These are phyloP conservation scores for Teunomyces tritomae DNA, from an alignment of 805 yeast species.

Conservation along the genomic window DNA sequence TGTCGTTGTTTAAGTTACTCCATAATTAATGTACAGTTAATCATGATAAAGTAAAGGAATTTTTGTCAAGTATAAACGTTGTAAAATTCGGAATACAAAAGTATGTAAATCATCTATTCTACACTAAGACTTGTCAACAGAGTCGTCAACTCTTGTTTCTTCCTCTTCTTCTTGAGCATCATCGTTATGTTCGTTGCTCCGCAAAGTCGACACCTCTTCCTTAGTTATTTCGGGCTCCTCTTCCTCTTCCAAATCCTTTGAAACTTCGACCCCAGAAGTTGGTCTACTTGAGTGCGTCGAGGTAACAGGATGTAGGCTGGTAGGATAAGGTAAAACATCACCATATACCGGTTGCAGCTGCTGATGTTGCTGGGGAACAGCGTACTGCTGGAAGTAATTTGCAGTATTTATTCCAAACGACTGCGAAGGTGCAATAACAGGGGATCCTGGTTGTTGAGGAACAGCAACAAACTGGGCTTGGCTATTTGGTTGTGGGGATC, in stretches of 20 bases:
- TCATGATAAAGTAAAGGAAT: neutral
- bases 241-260: neutral
- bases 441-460: constrained; percentile 6
- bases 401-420: constrained; percentile 14
- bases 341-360: constrained; percentile 5
- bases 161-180: neutral
- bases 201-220: constrained; percentile 14
- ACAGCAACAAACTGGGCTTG: constrained; percentile 11
- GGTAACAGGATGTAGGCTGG: constrained; percentile 10
- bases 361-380: constrained; percentile 9
- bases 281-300: constrained; percentile 3
- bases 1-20: constrained; percentile 85
- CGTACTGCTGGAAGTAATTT: constrained; percentile 16
- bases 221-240: neutral
- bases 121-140: constrained; percentile 1
- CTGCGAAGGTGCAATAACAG: constrained; percentile 5
- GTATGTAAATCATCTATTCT: neutral
- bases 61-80: neutral
- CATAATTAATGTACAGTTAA: constrained; percentile 1
- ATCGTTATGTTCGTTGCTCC: constrained; percentile 4
- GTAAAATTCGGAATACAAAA: neutral
- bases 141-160: neutral
- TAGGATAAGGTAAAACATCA: constrained; percentile 16
- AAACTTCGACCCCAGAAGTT: neutral
- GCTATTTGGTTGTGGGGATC: constrained; percentile 25